Evolutionary conservation across 208 protist species (phyloP).

Genomic region (Trichomonas gallinae): DNA sequence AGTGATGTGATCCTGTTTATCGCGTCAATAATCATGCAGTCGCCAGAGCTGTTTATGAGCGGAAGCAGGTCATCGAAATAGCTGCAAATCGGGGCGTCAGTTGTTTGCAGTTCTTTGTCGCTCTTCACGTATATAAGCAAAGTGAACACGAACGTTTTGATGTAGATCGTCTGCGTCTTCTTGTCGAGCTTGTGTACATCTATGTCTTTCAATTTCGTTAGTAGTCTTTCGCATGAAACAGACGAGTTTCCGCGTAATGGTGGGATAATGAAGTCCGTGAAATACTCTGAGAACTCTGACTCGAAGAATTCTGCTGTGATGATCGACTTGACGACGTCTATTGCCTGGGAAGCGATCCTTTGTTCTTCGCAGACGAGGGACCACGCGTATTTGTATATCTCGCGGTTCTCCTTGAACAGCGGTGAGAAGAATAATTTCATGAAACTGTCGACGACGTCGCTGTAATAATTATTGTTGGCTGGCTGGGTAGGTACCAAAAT

Average conservation of each 20-base stretch:
- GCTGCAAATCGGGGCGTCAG: not conserved
- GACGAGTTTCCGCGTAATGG: not conserved
- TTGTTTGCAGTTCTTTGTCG: not conserved
- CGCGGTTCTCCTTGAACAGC: not conserved
- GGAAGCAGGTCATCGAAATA: not conserved
- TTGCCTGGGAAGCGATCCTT: not conserved
- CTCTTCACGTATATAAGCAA: not conserved
- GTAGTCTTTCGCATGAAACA: not conserved
- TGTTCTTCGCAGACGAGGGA: not conserved
- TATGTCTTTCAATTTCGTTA: not conserved
- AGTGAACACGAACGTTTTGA: not conserved
- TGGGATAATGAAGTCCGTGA: not conserved
- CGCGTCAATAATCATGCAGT: not conserved
- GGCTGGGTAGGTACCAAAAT: not conserved
- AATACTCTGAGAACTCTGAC: not conserved
- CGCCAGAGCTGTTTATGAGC: not conserved
- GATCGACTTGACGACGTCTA: not conserved
- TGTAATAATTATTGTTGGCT: no score
- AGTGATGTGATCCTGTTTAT: not conserved
- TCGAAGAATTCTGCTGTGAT: not conserved
- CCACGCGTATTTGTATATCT: not conserved
- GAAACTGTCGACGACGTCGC: not conserved
- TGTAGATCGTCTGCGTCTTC: not conserved
- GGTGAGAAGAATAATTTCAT: not conserved
- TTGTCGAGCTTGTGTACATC: not conserved